Percentiles rank a stretch among this genome's conserved stretches.
These are phyloP conservation scores for Alternaria gaisen DNA, from an alignment of 2,329 filamentous ascomycete genomes.

Conservation along the genomic window DNA sequence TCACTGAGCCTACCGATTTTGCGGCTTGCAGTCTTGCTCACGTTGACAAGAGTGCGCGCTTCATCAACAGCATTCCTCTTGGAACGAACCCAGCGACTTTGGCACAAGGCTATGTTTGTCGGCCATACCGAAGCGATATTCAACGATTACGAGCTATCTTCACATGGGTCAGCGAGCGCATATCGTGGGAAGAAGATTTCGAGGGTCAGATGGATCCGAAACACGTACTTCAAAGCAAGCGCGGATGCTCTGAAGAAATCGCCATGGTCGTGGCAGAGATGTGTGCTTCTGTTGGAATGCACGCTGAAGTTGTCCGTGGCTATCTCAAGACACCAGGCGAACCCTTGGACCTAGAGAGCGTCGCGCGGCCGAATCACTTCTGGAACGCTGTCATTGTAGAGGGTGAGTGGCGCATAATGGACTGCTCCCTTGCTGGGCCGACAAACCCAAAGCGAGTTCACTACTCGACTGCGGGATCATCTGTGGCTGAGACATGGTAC, in stretches of 20 bases:
- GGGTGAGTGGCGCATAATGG: slow-evolving; percentile 95
- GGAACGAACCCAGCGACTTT: slow-evolving; percentile 83
- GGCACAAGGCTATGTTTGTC: slow-evolving; percentile 90
- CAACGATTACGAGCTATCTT: slow-evolving; percentile 94
- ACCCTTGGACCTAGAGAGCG: slow-evolving; percentile 73
- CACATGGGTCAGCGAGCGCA: slow-evolving; percentile 95
- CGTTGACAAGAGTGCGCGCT: slow-evolving; percentile 95
- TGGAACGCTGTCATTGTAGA: slow-evolving; percentile 97
- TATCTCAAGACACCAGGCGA: slow-evolving; percentile 94
- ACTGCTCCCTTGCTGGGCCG: slow-evolving; percentile 89
- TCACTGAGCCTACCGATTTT: slow-evolving; percentile 85
- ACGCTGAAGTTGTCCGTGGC: slow-evolving; percentile 85
- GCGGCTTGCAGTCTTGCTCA: slow-evolving; percentile 79
- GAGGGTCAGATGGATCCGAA: slow-evolving; percentile 85
- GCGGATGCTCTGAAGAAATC: slow-evolving; percentile 89
- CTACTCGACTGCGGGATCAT: slow-evolving; percentile 77
- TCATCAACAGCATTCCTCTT: slow-evolving; percentile 82
- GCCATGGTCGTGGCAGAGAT: slow-evolving; percentile 89
- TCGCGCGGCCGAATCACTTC: slow-evolving; percentile 93
- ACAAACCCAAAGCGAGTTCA: slow-evolving; percentile 82
- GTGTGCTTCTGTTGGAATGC: slow-evolving; percentile 88
- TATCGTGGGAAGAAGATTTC: slow-evolving; percentile 94
- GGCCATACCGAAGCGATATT: slow-evolving; percentile 92
- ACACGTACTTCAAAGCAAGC: slow-evolving; percentile 82
- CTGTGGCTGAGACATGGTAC: slow-evolving; percentile 86